Base-by-base conservation (phyloP, 2,329 filamentous ascomycete species). In the Pyrenophora tritici-repentis region DNA sequence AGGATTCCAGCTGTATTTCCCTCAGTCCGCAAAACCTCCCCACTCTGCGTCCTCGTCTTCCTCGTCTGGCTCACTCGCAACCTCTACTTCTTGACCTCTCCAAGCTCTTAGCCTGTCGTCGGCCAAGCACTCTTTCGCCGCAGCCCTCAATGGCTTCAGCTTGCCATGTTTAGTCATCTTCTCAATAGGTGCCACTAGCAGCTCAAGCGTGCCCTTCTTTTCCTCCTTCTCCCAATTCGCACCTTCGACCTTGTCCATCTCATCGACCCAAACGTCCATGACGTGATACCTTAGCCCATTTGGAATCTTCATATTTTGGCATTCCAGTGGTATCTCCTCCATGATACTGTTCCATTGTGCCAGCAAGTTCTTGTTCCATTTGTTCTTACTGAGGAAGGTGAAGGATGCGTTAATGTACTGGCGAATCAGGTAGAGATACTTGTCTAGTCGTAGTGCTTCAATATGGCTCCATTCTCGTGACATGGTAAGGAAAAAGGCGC, bases 201-300 rank as follows among this genome's bases (percentile, higher is more conserved):
- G 70, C 48, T 80, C 75, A 18, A 87, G 63, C 33, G 68, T 70
- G 39, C 62, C 59, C 31, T 58, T 59, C 16, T 57, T 62, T 46
- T 71, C 61, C 45, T 73, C 65, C 51, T 69, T 62, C 42, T 73
- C 70, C 54, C 73, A 65, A 34, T 73, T 66, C 31, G 83, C 78
- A 7, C 56, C 64, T 45, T 86, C 83, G 29, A 85, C 83, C 67
- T 86, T 87, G 73, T 92, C 89, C 64, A 92, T 74, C 80, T 97
- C 92, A 72, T 97, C 94, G 7, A 96, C 83, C 85, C 89, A 97
- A 46, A 97, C 83, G 76, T 99, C 94, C 57, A 96, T 74, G 12
- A 92, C 83, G 75, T 99, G 94, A 73, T 96, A 86, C 56, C 91
- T 79, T 71, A 99, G 71, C 0, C 94, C 94, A 62, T 94, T 89